Base-by-base conservation (phyloP, 371 early-diverging fungal genomes). In the Syncephalastrum monosporum region DNA sequence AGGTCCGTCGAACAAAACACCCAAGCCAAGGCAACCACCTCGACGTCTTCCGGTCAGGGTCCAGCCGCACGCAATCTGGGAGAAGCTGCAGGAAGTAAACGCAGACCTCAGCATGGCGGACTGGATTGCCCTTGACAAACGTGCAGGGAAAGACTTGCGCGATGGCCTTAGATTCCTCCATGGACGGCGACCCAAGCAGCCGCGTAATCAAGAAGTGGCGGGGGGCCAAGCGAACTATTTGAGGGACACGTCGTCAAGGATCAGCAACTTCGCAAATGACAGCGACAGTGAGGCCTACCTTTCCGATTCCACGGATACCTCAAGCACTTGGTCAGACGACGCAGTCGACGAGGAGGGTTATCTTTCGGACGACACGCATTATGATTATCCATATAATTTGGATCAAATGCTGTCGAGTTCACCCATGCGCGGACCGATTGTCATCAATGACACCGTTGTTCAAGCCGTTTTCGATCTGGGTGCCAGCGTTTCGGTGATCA, bases 391-490 rank as follows among this genome's bases (percentile, higher is more conserved):
- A 1, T 57, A 57, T 19, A 17, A 42, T 19, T 42, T 50, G 12
- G 23, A 21, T 3, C 41, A 1, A 7, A 57, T 57, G 41, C 33
- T 50, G 27, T 24, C 10, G 6, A 57, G 57, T 16, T 25, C 24
- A 5, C 49, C 57, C 1, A 16, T 57, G 21, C 42, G 14, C 0
- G 57, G 43, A 6, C 27, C 48, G 4, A 19, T 60, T 0, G 42
- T 27, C 1, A 60, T 60, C 23, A 42, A 45, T 42, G 60, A 33
- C n/a, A 23, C 42, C 5, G 12, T 25, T 0, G 16, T 60, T 0
- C 6, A 60, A 3, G 49, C 50, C 0, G 50, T 60, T 14, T 42
- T 54, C 17, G 61, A 68, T 48, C 51, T 55, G 3, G 62, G 64
- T 5, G 59, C 57, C 0, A 50, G 51, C 6, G 59, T 64, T 0